A percentile compares a stretch with the other conserved stretches of the same genome.
These are phyloP conservation scores for Glycine latifolia DNA, from an alignment of 306 rosid genomes.

Conservation along the genomic window DNA sequence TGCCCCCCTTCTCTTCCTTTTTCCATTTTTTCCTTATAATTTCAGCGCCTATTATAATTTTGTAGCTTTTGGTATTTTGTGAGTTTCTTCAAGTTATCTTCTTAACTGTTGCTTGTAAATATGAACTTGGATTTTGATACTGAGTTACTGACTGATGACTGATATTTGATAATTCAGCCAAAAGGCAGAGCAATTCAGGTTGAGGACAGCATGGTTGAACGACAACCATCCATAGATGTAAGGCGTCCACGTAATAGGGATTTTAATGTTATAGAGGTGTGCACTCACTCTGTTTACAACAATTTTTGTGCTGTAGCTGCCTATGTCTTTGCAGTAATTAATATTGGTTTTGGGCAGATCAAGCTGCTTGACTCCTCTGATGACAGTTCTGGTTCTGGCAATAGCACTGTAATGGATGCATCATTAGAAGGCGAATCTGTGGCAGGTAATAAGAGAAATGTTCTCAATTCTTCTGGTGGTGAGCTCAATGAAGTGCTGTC, in stretches of 20 bases:
- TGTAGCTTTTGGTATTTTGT: constrained; percentile 35
- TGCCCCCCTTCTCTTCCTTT: not conserved
- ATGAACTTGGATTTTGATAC: constrained; percentile 31
- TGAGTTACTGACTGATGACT: constrained; percentile 11
- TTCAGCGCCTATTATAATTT: constrained; percentile 17
- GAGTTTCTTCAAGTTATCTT: constrained; percentile 21
- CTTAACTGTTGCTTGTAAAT: constrained; percentile 35
- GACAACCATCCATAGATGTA: constrained; percentile 66
- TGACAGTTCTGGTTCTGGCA: constrained; percentile 50
- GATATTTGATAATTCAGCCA: constrained; percentile 62
- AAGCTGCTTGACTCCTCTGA: constrained; percentile 60
- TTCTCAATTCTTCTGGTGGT: constrained; percentile 40
- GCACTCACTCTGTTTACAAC: constrained; percentile 41
- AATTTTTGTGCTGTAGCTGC: constrained; percentile 30
- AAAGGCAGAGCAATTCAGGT: constrained; percentile 77
- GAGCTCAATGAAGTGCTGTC: constrained; percentile 46
- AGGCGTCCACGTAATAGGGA: constrained; percentile 62
- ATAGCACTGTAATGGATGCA: constrained; percentile 44
- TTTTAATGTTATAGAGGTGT: constrained; percentile 79
- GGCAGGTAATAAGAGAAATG: constrained; percentile 43
- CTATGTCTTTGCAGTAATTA: constrained; percentile 45
- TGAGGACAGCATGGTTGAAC: constrained; percentile 65
- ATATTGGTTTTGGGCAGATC: constrained; percentile 59
- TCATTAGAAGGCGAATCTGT: constrained; percentile 49
- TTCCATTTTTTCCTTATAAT: not conserved